phyloP scores from a whole-genome alignment of 2,329 filamentous ascomycete species.

The Cordyceps cateniannulata region DNA sequence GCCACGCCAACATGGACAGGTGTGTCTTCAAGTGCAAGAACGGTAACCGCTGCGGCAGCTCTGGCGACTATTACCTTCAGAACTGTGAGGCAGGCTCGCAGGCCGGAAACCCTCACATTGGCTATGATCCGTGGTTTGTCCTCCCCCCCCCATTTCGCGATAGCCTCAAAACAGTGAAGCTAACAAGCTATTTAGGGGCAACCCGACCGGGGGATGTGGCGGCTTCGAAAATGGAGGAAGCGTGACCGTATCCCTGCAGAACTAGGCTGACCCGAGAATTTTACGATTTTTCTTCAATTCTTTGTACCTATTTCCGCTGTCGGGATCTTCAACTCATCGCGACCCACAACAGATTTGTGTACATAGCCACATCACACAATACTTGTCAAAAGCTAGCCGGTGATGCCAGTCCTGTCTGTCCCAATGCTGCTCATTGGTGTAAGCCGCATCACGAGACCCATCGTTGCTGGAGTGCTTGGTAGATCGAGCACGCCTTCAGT shows the following conservation, averaged over 20 bases:
- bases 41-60: conserved; percentile 25
- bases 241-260: background rate
- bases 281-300: background rate
- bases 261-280: background rate
- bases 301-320: background rate
- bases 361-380: background rate
- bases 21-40: conserved; percentile 37
- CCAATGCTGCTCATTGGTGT: too few species aligned
- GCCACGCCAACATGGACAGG: conserved; percentile 32
- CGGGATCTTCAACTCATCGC: background rate
- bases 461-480: too few species aligned
- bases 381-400: too few species aligned
- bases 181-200: conserved; percentile 10
- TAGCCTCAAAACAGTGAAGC: background rate
- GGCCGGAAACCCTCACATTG: conserved; percentile 19
- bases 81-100: conserved; percentile 25
- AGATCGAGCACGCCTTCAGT: too few species aligned
- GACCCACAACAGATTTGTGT: background rate
- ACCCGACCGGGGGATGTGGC: conserved; percentile 24
- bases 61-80: conserved; percentile 30
- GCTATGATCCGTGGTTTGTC: conserved; percentile 14
- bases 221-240: conserved; percentile 22
- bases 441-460: too few species aligned
- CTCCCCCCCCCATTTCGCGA: background rate
- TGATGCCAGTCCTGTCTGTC: too few species aligned